These are phyloP conservation scores for Eimeria acervulina DNA, from an alignment of 169 alveolate species.

Conservation along the genomic window DNA sequence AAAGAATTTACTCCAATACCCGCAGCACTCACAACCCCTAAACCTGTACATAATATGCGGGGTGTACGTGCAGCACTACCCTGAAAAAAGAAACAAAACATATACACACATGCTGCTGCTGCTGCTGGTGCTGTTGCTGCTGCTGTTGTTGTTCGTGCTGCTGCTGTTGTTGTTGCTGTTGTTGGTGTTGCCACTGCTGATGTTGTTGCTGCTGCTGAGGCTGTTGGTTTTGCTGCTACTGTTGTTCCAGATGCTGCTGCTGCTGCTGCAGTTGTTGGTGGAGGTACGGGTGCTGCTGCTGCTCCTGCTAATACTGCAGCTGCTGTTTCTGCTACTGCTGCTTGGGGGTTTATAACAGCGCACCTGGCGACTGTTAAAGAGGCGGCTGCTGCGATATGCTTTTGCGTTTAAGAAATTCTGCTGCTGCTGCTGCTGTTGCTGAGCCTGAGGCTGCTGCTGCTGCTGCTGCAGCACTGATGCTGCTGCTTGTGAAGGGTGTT, in stretches of 20 bases:
- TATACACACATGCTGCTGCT: background rate
- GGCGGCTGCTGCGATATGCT: slow-evolving; percentile 34
- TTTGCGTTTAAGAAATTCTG: background rate
- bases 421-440: background rate
- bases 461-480: background rate
- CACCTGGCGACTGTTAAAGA: slow-evolving; percentile 5
- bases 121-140: too few species aligned
- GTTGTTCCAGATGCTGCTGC: too few species aligned
- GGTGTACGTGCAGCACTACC: slow-evolving; percentile 42
- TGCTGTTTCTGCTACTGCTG: background rate
- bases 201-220: background rate
- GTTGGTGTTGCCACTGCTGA: background rate
- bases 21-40: slow-evolving; percentile 88
- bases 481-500: background rate
- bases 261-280: too few species aligned
- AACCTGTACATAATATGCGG: slow-evolving; percentile 88
- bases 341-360: background rate
- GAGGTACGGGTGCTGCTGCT: background rate
- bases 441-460: slow-evolving; percentile 43
- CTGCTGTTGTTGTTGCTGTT: too few species aligned
- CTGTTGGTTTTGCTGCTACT: background rate
- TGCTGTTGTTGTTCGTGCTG: too few species aligned
- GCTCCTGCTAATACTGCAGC: background rate
- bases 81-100: background rate
- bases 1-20: slow-evolving; percentile 87